These are phyloP conservation scores for Torrubiellomyces zombiae DNA, from an alignment of 2,329 filamentous ascomycete genomes.

Conservation along the genomic window DNA sequence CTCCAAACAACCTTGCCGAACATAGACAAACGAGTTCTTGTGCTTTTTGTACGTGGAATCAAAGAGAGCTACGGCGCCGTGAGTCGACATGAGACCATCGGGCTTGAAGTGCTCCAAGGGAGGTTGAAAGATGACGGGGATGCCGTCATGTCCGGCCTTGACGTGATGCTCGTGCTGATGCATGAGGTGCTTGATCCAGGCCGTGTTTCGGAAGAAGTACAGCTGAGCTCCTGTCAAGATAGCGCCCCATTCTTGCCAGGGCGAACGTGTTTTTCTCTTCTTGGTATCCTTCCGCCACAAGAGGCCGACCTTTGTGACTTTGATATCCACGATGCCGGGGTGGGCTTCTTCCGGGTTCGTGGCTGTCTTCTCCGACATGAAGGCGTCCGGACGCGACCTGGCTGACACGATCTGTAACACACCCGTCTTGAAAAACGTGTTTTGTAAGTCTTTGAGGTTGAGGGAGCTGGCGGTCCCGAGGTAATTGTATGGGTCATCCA, in stretches of 20 bases:
- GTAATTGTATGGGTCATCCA: slow-evolving; percentile 87
- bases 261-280: slow-evolving; percentile 84
- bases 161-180: slow-evolving; percentile 72
- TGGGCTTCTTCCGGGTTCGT: slow-evolving; percentile 75
- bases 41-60: slow-evolving; percentile 85
- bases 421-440: slow-evolving; percentile 79
- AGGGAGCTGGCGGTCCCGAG: slow-evolving; percentile 59
- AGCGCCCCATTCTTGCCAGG: slow-evolving; percentile 98
- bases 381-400: slow-evolving; percentile 83
- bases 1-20: slow-evolving; percentile 71
- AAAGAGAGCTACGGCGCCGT: slow-evolving; percentile 75
- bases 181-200: slow-evolving; percentile 84
- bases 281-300: slow-evolving; percentile 90
- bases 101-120: slow-evolving; percentile 86
- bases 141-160: slow-evolving; percentile 57
- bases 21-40: slow-evolving; percentile 86
- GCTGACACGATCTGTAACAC: slow-evolving; percentile 91
- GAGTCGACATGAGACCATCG: slow-evolving; percentile 82
- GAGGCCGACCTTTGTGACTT: slow-evolving; percentile 87
- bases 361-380: slow-evolving; percentile 74
- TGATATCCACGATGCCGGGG: slow-evolving; percentile 90
- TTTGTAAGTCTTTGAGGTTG: slow-evolving; percentile 68
- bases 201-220: slow-evolving; percentile 87
- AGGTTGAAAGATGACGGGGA: slow-evolving; percentile 76
- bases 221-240: slow-evolving; percentile 92